phyloP scores from a whole-genome alignment of 495 filamentous ascomycete species.

The Acidiella bohemica region DNA sequence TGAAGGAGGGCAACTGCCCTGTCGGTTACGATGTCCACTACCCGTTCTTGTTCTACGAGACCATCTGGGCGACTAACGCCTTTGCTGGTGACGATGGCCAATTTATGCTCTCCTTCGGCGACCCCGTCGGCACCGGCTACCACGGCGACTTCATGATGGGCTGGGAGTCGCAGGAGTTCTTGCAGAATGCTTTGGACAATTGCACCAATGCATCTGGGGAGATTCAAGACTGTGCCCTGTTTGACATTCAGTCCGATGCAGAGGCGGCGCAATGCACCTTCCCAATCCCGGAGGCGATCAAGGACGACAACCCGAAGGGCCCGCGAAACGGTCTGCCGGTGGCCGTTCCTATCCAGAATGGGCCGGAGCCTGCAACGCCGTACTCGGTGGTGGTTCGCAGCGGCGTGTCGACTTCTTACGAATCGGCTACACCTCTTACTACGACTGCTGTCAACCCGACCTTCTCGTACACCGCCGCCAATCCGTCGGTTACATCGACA shows the following conservation, averaged over 20 bases:
- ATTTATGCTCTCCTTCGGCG: conserved; percentile 74
- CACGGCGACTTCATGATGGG: conserved; percentile 79
- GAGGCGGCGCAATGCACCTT: conserved; percentile 33
- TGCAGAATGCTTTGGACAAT: conserved; percentile 43
- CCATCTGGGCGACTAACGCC: conserved; percentile 63
- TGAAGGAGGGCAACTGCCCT: conserved; percentile 68
- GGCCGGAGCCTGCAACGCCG: conserved; percentile 7
- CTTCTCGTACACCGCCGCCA: conserved; percentile 8
- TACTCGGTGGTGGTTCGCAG: conserved; percentile 11
- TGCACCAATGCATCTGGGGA: conserved; percentile 38
- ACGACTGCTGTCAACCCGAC: conserved; percentile 1
- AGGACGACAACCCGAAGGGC: conserved; percentile 27
- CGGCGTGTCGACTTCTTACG: not conserved
- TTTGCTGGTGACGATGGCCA: conserved; percentile 54
- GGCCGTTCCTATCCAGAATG: conserved; percentile 32
- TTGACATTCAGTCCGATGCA: conserved; percentile 38
- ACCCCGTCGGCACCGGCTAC: conserved; percentile 67
- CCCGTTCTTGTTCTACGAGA: conserved; percentile 72
- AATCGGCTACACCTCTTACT: not conserved
- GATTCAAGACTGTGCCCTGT: conserved; percentile 45
- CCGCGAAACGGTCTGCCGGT: conserved; percentile 37
- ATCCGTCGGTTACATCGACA: conserved; percentile 5
- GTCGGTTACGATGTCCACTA: conserved; percentile 53
- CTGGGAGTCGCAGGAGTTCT: conserved; percentile 49
- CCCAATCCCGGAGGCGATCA: conserved; percentile 33